Evolutionary conservation across 1,284 basidiomycete genomes (phyloP), one percentile per base, ranked within the genome.

Genomic region (Naganishia cerealis): DNA sequence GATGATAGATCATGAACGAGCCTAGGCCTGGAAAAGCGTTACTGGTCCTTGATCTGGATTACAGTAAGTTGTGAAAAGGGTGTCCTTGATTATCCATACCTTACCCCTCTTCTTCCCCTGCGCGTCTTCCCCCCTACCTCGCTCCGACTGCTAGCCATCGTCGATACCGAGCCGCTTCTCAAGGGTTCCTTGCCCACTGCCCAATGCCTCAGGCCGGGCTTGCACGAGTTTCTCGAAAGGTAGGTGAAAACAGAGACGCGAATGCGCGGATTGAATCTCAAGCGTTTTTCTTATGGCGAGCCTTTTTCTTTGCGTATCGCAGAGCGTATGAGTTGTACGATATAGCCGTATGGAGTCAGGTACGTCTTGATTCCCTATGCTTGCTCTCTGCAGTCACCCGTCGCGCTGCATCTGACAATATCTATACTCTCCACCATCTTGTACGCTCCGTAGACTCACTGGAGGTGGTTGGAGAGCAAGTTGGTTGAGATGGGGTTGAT

Each of bases 401-500:
- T 13, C 21, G 15, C 36, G 33, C 26, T 4, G 29, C 29, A 29
- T 40, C 59, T 38, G 24, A 24, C 59, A 29, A 38, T 52, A 43
- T 36, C 67, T 57, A 21, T 43, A 67, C 33, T 61, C 42, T 46
- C 40, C 38, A 38, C 15, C 57, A 88, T 87, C 42, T 67, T 87
- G 3, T 88, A 90, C 18, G 2, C 6, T 29, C 15, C 29, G 15
- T 21, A 66, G 79, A 94, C 92, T 0, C 88, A 87, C 71, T 94
- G 92, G 92, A 84, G 91, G 58, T 95, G 92, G 92, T 83, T 95
- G 36, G 93, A 96, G 79, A 87, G 88, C 39, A 96, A 95, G 80
- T 84, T 96, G 5, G 86, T 91, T 18, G 92, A 95, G 78, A 84
- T 95, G 29, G 90, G 87, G 29, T 90, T 94, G 87, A 81, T 95